Evolutionary conservation across 1,139 yeast genomes (phyloP).

Genomic region (Meyerozyma elateridarum): DNA sequence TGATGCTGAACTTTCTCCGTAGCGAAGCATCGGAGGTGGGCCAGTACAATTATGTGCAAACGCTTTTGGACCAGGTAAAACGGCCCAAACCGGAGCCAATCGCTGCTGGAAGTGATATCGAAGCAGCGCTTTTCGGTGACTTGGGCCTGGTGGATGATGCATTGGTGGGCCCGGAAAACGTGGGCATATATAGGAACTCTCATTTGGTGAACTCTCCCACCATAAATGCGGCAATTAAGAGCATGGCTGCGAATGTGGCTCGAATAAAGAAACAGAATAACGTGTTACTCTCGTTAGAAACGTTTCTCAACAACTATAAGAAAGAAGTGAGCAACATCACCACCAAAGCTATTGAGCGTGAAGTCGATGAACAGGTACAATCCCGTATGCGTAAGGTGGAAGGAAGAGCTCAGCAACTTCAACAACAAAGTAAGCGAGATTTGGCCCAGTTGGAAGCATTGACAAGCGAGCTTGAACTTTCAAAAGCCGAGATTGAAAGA

Average conservation of each 20-base stretch:
- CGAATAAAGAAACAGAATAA: slow-evolving; percentile 35
- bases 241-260: slow-evolving; percentile 25
- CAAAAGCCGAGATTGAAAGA: too few species aligned
- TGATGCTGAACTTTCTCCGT: slow-evolving; percentile 35
- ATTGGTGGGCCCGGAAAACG: slow-evolving; percentile 55
- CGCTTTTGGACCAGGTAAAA: slow-evolving; percentile 5
- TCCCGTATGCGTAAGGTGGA: slow-evolving; percentile 15
- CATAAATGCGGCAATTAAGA: slow-evolving; percentile 36
- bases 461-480: too few species aligned
- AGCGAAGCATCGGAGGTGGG: slow-evolving; percentile 8
- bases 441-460: too few species aligned
- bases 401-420: slow-evolving; percentile 19
- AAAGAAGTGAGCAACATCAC: slow-evolving; percentile 26
- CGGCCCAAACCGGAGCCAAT: slow-evolving; percentile 1
- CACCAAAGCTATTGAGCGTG: slow-evolving; percentile 20
- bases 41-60: slow-evolving; percentile 7
- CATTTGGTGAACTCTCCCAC: slow-evolving; percentile 53
- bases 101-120: slow-evolving; percentile 14
- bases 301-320: slow-evolving; percentile 28
- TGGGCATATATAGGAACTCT: slow-evolving; percentile 62
- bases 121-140: slow-evolving; percentile 2
- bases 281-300: slow-evolving; percentile 27
- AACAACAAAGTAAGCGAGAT: too few species aligned
- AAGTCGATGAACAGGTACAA: slow-evolving; percentile 23
- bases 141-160: slow-evolving; percentile 49